Conservation (phyloP, 2,329 filamentous ascomycete species). For the Fusarium robinianum region DNA sequence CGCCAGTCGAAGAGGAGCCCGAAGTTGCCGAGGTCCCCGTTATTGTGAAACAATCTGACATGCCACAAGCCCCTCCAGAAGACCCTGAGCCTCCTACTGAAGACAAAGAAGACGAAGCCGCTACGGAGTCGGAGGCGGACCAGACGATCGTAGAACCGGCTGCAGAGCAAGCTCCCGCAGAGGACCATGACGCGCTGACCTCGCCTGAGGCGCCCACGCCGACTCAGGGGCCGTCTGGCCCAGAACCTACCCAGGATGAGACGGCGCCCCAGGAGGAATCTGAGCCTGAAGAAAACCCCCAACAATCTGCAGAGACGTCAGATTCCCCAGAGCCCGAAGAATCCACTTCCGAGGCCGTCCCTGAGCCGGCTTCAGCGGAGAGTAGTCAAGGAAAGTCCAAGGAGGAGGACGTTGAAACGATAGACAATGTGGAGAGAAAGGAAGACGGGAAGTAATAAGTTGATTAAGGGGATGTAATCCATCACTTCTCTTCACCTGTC, state of each 20-base stretch:
- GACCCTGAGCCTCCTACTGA: slow-evolving; percentile 6
- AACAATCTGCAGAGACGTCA: slow-evolving; percentile 7
- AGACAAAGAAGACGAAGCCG: slow-evolving; percentile 15
- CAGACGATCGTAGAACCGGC: slow-evolving; percentile 32
- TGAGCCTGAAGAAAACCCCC: slow-evolving; percentile 1
- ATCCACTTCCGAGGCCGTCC: neutral
- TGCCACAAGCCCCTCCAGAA: slow-evolving; percentile 22
- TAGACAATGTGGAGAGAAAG: slow-evolving; percentile 2
- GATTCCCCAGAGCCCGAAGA: slow-evolving; percentile 5
- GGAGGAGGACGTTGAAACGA: slow-evolving; percentile 20
- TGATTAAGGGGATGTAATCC: neutral
- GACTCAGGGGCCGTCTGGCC: slow-evolving; percentile 11
- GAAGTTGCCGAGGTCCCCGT: slow-evolving; percentile 48
- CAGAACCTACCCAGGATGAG: slow-evolving; percentile 28
- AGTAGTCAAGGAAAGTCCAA: slow-evolving; percentile 10
- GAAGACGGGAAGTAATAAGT: neutral
- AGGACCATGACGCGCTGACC: slow-evolving; percentile 10
- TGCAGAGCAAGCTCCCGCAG: slow-evolving; percentile 26
- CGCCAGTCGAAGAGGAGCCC: slow-evolving; percentile 61
- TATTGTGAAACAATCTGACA: slow-evolving; percentile 46
- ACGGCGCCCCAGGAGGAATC: slow-evolving; percentile 20
- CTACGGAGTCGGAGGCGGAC: slow-evolving; percentile 22
- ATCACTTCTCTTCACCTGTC: slow-evolving; percentile 3
- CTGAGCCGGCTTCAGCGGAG: slow-evolving; percentile 9
- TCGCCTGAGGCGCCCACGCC: slow-evolving; percentile 7